Evolutionary conservation across 768 basidiomycete species (phyloP).

Genomic region (Podaxis sp.): DNA sequence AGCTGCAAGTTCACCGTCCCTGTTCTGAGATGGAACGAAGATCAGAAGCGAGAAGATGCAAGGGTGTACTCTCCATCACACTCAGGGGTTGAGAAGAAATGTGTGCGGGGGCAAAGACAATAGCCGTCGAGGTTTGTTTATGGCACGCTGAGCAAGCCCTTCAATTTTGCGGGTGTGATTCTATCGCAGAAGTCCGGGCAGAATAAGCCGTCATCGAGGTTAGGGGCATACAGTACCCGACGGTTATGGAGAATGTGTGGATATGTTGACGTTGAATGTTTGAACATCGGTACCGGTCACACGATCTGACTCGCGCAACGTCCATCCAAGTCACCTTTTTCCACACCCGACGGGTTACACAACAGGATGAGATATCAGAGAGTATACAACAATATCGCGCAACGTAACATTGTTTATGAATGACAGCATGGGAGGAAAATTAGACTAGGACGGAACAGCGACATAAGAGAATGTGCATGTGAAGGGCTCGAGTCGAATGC

Average conservation of each 20-base stretch:
- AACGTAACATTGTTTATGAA: neutral
- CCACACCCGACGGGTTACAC: neutral
- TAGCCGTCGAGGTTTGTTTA: neutral
- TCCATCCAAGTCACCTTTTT: neutral
- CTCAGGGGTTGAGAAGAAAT: conserved; percentile 1
- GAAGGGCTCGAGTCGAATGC: neutral
- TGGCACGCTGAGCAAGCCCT: no score
- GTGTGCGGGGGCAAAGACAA: neutral
- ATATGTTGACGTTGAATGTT: neutral
- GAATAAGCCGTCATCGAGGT: neutral
- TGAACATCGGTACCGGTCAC: conserved; percentile 5
- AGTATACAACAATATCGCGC: conserved; percentile 12
- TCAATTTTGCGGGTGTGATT: neutral
- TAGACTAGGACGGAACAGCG: neutral
- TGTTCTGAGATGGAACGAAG: neutral
- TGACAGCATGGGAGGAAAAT: neutral
- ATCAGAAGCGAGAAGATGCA: neutral
- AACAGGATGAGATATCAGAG: conserved; percentile 2
- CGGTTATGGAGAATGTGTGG: no score
- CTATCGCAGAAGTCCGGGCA: no score
- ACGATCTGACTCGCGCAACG: conserved; percentile 2
- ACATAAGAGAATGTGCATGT: conserved; percentile 5
- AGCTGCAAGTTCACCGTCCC: neutral
- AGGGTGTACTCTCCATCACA: neutral
- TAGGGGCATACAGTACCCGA: neutral